A percentile compares a stretch with the other conserved stretches of the same genome.
phyloP scores from a whole-genome alignment of 2,329 filamentous ascomycete genomes.

The Fusarium virguliforme region DNA sequence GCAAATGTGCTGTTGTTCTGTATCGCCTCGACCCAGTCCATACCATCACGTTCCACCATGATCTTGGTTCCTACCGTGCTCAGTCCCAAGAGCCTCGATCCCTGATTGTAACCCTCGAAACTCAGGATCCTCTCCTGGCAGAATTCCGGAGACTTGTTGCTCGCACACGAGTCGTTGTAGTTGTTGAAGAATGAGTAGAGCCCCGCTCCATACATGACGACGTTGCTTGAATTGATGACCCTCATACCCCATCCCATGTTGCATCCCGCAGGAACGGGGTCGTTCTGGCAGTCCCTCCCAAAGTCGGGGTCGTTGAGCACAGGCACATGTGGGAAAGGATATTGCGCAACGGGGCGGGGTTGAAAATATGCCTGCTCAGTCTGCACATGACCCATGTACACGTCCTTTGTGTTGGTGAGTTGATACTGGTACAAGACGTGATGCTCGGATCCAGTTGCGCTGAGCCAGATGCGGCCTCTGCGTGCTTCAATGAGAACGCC shows the following conservation, averaged over 20 bases:
- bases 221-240: slow-evolving; percentile 69
- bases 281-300: slow-evolving; percentile 53
- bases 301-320: slow-evolving; percentile 54
- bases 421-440: slow-evolving; percentile 79
- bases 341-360: slow-evolving; percentile 72
- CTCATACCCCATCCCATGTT: slow-evolving; percentile 77
- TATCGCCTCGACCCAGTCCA: slow-evolving; percentile 42
- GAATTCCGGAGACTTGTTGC: slow-evolving; percentile 57
- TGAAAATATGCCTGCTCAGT: slow-evolving; percentile 83
- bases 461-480: slow-evolving; percentile 69
- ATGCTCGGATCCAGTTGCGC: slow-evolving; percentile 77
- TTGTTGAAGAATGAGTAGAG: slow-evolving; percentile 80
- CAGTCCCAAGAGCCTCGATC: slow-evolving; percentile 49
- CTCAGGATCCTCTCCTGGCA: slow-evolving; percentile 65
- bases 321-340: slow-evolving; percentile 67
- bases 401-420: slow-evolving; percentile 71
- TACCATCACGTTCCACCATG: slow-evolving; percentile 49
- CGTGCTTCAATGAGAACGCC: slow-evolving; percentile 64
- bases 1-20: slow-evolving; percentile 54
- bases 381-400: slow-evolving; percentile 77
- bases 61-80: slow-evolving; percentile 51
- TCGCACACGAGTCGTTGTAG: slow-evolving; percentile 68
- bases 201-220: slow-evolving; percentile 75
- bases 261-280: slow-evolving; percentile 64
- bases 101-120: slow-evolving; percentile 41